phyloP scores from a whole-genome alignment of 495 filamentous ascomycete species.

The Trichoderma virens region DNA sequence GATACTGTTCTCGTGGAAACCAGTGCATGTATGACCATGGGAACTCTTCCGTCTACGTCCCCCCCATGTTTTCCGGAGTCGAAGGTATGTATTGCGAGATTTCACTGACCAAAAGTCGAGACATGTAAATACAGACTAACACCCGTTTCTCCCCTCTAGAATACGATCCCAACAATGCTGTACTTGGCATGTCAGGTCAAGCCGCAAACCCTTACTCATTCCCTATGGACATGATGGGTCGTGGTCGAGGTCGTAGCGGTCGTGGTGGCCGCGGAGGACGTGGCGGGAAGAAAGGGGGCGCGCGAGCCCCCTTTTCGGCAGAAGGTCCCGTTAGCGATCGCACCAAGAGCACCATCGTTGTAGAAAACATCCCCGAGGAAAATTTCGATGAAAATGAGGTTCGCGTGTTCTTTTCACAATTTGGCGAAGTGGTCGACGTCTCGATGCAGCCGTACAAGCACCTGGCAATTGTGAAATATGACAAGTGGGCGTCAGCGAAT shows the following conservation, averaged over 20 bases:
- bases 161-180: constrained; percentile 75
- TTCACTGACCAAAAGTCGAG: constrained; percentile 13
- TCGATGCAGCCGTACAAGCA: constrained; percentile 69
- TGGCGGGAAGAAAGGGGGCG: constrained; percentile 29
- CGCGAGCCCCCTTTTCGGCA: constrained; percentile 63
- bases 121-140: not conserved
- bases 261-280: constrained; percentile 21
- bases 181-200: constrained; percentile 22
- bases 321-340: constrained; percentile 68
- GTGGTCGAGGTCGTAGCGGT: constrained; percentile 16
- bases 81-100: constrained; percentile 34
- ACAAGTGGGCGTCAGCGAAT: constrained; percentile 63
- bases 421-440: constrained; percentile 67
- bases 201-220: not conserved
- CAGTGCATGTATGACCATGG: constrained; percentile 81
- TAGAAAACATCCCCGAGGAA: constrained; percentile 89
- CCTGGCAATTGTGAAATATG: constrained; percentile 75
- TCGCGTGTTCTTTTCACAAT: constrained; percentile 74
- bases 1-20: constrained; percentile 71
- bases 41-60: constrained; percentile 45
- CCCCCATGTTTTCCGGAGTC: constrained; percentile 25
- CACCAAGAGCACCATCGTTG: constrained; percentile 71
- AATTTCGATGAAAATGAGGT: constrained; percentile 69
- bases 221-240: not conserved
- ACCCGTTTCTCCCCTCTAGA: constrained; percentile 38